Percentiles rank a stretch among this genome's conserved stretches.
phyloP scores from a whole-genome alignment of 495 filamentous ascomycete species.

The Aspergillus panamensis region DNA sequence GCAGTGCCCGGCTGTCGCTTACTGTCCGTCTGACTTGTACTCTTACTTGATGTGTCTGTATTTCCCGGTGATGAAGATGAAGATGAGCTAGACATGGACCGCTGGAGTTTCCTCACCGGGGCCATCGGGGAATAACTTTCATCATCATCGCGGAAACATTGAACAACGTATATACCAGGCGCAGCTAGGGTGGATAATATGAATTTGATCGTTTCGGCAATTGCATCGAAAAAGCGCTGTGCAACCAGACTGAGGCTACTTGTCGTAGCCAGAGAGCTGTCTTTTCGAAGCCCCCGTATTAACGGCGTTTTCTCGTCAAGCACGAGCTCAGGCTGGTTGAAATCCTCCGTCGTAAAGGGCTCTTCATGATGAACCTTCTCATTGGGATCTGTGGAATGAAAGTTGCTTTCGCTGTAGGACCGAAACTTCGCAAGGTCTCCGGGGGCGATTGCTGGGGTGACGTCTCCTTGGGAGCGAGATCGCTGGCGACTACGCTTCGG shows the following conservation, averaged over 20 bases:
- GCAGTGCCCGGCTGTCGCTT: constrained; percentile 36
- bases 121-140: constrained; percentile 71
- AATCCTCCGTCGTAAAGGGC: constrained; percentile 23
- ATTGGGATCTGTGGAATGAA: constrained; percentile 30
- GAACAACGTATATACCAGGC: constrained; percentile 75
- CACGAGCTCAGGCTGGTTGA: constrained; percentile 32
- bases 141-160: constrained; percentile 74
- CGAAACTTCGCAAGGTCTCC: constrained; percentile 45
- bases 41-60: constrained; percentile 30
- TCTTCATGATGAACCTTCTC: constrained; percentile 38
- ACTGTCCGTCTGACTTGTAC: constrained; percentile 24
- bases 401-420: constrained; percentile 46
- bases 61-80: constrained; percentile 16
- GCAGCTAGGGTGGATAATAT: constrained; percentile 73
- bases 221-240: constrained; percentile 46
- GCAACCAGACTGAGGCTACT: constrained; percentile 41
- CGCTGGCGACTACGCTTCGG: constrained; percentile 52
- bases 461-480: constrained; percentile 62
- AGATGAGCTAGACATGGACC: constrained; percentile 31
- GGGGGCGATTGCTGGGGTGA: constrained; percentile 42
- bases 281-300: constrained; percentile 35
- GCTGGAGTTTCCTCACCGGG: constrained; percentile 58
- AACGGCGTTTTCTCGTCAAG: constrained; percentile 68
- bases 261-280: constrained; percentile 58
- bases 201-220: constrained; percentile 67